Percentiles rank a stretch among this genome's conserved stretches.
These are phyloP conservation scores for Meripilus lineatus DNA, from an alignment of 1,284 basidiomycete genomes.

Conservation along the genomic window DNA sequence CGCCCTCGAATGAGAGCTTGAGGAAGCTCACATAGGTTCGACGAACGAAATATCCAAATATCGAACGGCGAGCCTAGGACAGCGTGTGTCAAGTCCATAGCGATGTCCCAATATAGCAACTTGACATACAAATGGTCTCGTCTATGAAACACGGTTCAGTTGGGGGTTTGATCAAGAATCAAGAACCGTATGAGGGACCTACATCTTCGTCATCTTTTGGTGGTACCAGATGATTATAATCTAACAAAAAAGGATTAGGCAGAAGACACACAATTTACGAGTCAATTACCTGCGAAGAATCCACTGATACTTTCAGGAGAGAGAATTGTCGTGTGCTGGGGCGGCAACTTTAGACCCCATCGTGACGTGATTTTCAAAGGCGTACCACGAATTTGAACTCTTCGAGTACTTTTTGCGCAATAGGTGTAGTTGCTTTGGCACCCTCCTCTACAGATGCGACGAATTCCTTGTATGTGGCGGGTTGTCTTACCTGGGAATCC, in stretches of 20 bases:
- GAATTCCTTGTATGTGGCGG: constrained; percentile 10
- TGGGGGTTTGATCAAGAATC: neutral
- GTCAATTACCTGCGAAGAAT: constrained; percentile 10
- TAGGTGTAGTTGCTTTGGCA: neutral
- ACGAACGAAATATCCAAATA: constrained; percentile 76
- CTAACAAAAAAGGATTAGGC: no score
- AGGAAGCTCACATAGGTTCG: constrained; percentile 67
- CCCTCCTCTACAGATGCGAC: constrained; percentile 6
- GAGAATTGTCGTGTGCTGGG: neutral
- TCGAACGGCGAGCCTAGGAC: constrained; percentile 59
- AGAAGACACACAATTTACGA: neutral
- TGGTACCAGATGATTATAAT: no score
- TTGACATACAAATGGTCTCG: constrained; percentile 19
- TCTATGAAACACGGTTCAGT: constrained; percentile 6
- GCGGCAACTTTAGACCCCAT: neutral
- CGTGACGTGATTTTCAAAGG: neutral
- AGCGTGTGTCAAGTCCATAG: neutral
- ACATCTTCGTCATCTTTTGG: constrained; percentile 21
- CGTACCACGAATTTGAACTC: constrained; percentile 6
- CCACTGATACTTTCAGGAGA: constrained; percentile 5
- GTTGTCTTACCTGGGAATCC: constrained; percentile 6
- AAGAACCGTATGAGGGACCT: constrained; percentile 4
- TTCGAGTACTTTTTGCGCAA: constrained; percentile 3
- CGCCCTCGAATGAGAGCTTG: constrained; percentile 69
- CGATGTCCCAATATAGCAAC: neutral